Evolutionary conservation across 2,329 filamentous ascomycete species (phyloP).

Genomic region (Fusarium mangiferae): DNA sequence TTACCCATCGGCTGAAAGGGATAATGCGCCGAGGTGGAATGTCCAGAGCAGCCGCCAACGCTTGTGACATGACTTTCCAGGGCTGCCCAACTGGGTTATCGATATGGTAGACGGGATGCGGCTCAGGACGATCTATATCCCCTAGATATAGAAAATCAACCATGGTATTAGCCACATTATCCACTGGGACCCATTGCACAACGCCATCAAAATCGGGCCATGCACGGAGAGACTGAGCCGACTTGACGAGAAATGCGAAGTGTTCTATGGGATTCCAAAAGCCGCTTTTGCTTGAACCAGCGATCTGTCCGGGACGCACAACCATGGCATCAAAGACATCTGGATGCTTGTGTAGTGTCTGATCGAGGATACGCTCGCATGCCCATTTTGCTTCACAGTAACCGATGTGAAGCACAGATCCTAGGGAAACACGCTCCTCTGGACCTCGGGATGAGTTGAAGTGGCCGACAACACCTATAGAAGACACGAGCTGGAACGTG

Average conservation of each 20-base stretch:
- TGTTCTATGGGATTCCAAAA: slow-evolving; percentile 67
- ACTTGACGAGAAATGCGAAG: slow-evolving; percentile 61
- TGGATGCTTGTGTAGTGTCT: slow-evolving; percentile 57
- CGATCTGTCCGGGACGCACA: slow-evolving; percentile 62
- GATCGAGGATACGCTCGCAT: slow-evolving; percentile 53
- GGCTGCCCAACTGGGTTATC: slow-evolving; percentile 37
- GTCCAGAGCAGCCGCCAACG: neutral
- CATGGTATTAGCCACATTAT: slow-evolving; percentile 40
- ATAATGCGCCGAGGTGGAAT: neutral
- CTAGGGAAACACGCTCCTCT: slow-evolving; percentile 54
- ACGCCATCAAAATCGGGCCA: slow-evolving; percentile 54
- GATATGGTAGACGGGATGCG: slow-evolving; percentile 36
- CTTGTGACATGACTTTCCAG: slow-evolving; percentile 20
- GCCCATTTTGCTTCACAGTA: slow-evolving; percentile 2
- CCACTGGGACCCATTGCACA: slow-evolving; percentile 59
- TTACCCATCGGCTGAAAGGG: neutral
- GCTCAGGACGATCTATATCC: too few relatives aligned
- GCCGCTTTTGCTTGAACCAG: slow-evolving; percentile 59
- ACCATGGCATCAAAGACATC: slow-evolving; percentile 55
- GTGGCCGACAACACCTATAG: slow-evolving; percentile 49
- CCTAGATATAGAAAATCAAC: slow-evolving; percentile 14
- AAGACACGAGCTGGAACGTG: slow-evolving; percentile 56
- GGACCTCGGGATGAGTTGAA: slow-evolving; percentile 48
- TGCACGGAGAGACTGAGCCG: slow-evolving; percentile 55
- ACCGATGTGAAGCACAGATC: slow-evolving; percentile 50